phyloP scores from a whole-genome alignment of 805 yeast species.

The Pichia pseudocactophila region DNA sequence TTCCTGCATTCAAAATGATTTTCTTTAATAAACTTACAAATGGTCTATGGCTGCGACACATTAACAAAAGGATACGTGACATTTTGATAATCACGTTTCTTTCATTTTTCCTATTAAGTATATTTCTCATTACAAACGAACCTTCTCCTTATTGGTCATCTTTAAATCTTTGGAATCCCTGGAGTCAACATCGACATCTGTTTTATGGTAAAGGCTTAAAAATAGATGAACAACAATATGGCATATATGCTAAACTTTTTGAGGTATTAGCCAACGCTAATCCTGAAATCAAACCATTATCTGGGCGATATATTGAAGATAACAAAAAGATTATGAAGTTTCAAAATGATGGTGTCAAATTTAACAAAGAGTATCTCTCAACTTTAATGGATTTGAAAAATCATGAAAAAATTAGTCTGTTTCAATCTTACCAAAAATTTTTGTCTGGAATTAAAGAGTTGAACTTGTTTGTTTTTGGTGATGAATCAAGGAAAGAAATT shows the following conservation, averaged over 20 bases:
- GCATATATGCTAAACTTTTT: slow-evolving; percentile 16
- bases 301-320: slow-evolving; percentile 30
- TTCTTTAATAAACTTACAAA: too few relatives aligned
- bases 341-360: slow-evolving; percentile 23
- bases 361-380: background rate
- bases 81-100: too few relatives aligned
- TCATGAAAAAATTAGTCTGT: slow-evolving; percentile 13
- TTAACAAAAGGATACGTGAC: too few relatives aligned
- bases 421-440: slow-evolving; percentile 13
- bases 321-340: slow-evolving; percentile 31
- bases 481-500: background rate
- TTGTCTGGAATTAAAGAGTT: slow-evolving; percentile 23
- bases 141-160: too few relatives aligned
- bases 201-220: background rate
- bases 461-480: slow-evolving; percentile 29
- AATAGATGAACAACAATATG: background rate
- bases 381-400: background rate
- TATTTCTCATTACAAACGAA: too few relatives aligned
- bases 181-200: too few relatives aligned
- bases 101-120: too few relatives aligned
- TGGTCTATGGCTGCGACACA: too few relatives aligned
- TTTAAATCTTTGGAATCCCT: too few relatives aligned
- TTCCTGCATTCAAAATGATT: too few relatives aligned
- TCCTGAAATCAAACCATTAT: slow-evolving; percentile 34
- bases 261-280: slow-evolving; percentile 18